Percentiles rank a stretch among this genome's conserved stretches.
Conservation (phyloP, 345 rosid species). For the thale cress (Arabidopsis thaliana) region DNA sequence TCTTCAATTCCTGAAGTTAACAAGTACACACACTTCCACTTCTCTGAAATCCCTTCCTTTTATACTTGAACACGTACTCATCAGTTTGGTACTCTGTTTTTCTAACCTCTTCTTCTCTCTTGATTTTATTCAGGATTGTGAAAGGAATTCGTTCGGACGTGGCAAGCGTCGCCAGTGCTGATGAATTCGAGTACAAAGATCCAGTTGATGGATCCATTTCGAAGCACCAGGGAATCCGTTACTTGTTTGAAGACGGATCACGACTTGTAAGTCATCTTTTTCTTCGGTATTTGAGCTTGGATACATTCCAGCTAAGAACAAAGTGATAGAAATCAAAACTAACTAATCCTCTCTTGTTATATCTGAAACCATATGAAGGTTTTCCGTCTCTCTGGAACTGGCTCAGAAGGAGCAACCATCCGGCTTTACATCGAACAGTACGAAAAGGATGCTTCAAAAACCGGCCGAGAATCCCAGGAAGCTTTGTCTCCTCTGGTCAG, state of each 20-base stretch:
- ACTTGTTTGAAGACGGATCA: constrained; percentile 93
- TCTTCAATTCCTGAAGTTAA: constrained; percentile 82
- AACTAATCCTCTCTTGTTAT: background rate
- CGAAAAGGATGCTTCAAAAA: constrained; percentile 91
- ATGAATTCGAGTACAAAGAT: constrained; percentile 97
- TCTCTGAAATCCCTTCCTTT: background rate
- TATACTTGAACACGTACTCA: background rate
- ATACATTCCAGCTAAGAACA: constrained; percentile 23
- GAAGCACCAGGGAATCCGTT: constrained; percentile 93
- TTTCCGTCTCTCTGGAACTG: constrained; percentile 98
- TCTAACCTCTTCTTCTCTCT: constrained; percentile 1
- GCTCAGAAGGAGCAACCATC: constrained; percentile 98
- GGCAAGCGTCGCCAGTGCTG: constrained; percentile 73
- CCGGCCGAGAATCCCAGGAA: constrained; percentile 84
- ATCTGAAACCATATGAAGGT: constrained; percentile 52
- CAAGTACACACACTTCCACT: constrained; percentile 54
- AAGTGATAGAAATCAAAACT: constrained; percentile 1
- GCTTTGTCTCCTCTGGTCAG: constrained; percentile 93
- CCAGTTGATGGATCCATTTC: constrained; percentile 98
- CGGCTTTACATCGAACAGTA: constrained; percentile 96
- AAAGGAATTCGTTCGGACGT: constrained; percentile 72
- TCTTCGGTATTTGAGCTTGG: background rate
- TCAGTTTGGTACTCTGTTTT: constrained; percentile 9
- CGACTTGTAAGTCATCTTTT: constrained; percentile 66
- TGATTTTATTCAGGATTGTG: constrained; percentile 58